Conservation (phyloP, 352 stramenopile genomes). For the Bremia lactucae region DNA sequence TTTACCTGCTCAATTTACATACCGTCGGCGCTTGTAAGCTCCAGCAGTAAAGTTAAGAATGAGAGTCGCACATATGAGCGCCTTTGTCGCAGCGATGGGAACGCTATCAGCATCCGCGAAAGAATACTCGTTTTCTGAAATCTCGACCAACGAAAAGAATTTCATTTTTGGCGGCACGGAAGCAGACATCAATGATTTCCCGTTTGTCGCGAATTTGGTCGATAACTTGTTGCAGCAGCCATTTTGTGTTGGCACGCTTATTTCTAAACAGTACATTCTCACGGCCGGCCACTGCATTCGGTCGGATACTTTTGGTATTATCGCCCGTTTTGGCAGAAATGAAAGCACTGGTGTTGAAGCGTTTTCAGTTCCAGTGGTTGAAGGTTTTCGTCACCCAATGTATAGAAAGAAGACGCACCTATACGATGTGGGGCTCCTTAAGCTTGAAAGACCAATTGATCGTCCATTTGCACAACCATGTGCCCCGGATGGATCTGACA, state of each 20-base stretch:
- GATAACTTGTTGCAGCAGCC: constrained; percentile 21
- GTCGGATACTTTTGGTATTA: constrained; percentile 12
- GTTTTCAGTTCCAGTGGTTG: constrained; percentile 2
- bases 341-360: constrained; percentile 5
- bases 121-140: constrained; percentile 13
- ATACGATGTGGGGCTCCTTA: constrained; percentile 45
- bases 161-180: constrained; percentile 14
- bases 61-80: constrained; percentile 10
- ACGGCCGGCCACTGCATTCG: constrained; percentile 64
- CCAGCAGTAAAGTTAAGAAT: too few relatives aligned
- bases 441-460: constrained; percentile 31
- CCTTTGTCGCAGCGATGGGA: constrained; percentile 6
- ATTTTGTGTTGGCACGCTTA: constrained; percentile 50
- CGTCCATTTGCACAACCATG: constrained; percentile 26
- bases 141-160: constrained; percentile 13
- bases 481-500: constrained; percentile 31
- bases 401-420: constrained; percentile 24
- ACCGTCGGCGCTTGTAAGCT: too few relatives aligned
- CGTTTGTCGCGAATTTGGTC: constrained; percentile 45
- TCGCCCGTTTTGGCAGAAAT: constrained; percentile 18
- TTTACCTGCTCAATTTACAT: too few relatives aligned
- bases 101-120: constrained; percentile 3
- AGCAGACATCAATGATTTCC: constrained; percentile 21
- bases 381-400: constrained; percentile 15
- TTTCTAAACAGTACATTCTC: constrained; percentile 47